Conservation (phyloP, 2,329 filamentous ascomycete species). For the Uncinocarpus reesii region DNA sequence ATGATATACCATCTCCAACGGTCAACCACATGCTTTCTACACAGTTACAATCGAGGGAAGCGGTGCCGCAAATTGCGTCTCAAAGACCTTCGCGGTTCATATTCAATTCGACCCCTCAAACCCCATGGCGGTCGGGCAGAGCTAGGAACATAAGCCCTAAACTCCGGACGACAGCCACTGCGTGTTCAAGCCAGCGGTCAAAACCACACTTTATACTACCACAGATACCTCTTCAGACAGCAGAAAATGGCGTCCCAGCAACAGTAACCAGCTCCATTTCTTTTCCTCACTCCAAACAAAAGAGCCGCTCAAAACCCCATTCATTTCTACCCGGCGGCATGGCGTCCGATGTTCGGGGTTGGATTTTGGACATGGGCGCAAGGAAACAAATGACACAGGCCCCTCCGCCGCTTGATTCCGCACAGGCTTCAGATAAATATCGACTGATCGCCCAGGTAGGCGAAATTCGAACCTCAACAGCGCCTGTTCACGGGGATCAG, state of each 20-base stretch:
- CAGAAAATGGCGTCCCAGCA: conserved; percentile 18
- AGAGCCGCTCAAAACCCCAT: conserved; percentile 23
- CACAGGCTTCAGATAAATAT: neutral
- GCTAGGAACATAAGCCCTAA: too few relatives aligned
- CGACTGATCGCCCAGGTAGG: conserved; percentile 4
- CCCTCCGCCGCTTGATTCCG: neutral
- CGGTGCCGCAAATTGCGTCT: conserved; percentile 8
- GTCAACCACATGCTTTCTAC: conserved; percentile 2
- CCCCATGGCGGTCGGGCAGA: neutral
- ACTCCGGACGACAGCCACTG: neutral
- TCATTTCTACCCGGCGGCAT: conserved; percentile 31
- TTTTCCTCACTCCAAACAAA: conserved; percentile 25
- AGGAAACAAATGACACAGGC: conserved; percentile 18
- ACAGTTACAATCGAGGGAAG: conserved; percentile 14
- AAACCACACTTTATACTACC: conserved; percentile 33
- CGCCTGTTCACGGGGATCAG: neutral
- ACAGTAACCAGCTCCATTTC: conserved; percentile 19
- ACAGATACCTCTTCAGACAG: conserved; percentile 26
- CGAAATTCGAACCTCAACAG: neutral
- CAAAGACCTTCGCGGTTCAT: conserved; percentile 7
- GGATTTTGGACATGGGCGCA: conserved; percentile 32
- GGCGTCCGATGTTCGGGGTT: conserved; percentile 33
- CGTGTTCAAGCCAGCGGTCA: conserved; percentile 17
- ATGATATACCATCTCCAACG: conserved; percentile 5
- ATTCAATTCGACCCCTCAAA: conserved; percentile 2